Conservation (phyloP, 192 early-diverging fungal species). For the Podila verticillata region DNA sequence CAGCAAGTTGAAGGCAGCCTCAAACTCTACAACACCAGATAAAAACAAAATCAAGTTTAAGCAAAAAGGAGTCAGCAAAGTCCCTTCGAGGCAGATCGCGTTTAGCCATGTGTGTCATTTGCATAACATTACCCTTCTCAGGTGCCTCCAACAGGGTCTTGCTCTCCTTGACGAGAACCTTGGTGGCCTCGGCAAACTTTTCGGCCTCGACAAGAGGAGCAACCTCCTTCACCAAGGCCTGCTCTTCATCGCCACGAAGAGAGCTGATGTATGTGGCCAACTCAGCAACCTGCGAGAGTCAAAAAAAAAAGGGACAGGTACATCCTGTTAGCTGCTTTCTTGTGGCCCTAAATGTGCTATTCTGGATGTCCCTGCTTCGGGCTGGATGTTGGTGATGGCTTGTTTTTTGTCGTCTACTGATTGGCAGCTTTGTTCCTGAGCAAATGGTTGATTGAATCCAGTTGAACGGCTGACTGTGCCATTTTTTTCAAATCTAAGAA, state of each 20-base stretch:
- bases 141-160: slow-evolving; percentile 63
- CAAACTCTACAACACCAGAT: slow-evolving; percentile 58
- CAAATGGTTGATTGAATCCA: no score
- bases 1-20: slow-evolving; percentile 74
- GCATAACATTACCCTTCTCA: slow-evolving; percentile 60
- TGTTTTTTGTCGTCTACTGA: no score
- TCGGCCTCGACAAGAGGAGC: slow-evolving; percentile 63
- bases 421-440: no score
- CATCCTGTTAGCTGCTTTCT: background rate
- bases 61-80: slow-evolving; percentile 4
- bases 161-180: slow-evolving; percentile 65
- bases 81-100: slow-evolving; percentile 7
- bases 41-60: background rate
- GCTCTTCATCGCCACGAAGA: slow-evolving; percentile 61
- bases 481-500: background rate
- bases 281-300: slow-evolving; percentile 66
- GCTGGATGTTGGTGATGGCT: no score
- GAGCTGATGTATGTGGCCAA: slow-evolving; percentile 74
- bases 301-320: background rate
- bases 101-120: background rate
- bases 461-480: no score
- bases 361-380: no score
- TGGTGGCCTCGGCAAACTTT: slow-evolving; percentile 66
- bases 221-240: slow-evolving; percentile 60
- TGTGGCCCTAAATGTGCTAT: background rate